Evolutionary conservation across 1,139 yeast genomes (phyloP).

Genomic region (Geotrichum klebahnii): DNA sequence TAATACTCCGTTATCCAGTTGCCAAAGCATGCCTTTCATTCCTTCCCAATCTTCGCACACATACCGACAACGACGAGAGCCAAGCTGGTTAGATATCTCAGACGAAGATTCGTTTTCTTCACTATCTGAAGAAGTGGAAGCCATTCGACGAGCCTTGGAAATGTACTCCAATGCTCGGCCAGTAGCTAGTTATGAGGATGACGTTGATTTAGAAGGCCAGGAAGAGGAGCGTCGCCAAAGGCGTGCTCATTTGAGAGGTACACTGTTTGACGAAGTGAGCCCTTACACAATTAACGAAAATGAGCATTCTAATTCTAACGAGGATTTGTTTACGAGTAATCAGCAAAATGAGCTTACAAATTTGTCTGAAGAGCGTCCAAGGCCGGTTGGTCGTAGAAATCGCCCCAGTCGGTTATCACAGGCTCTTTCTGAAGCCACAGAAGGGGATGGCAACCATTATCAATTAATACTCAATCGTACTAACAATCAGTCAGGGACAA

Average conservation of each 20-base stretch:
- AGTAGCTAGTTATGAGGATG: neutral
- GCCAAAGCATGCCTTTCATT: neutral
- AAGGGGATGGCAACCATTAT: constrained; percentile 4
- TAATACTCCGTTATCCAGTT: no score
- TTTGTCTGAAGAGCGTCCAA: neutral
- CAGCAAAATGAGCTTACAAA: no score
- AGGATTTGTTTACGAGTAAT: no score
- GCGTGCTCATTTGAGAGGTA: neutral
- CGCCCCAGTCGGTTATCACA: constrained; percentile 7
- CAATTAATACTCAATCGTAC: neutral
- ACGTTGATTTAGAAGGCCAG: neutral
- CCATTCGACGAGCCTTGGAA: constrained; percentile 10
- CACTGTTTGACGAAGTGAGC: neutral
- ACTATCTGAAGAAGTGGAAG: constrained; percentile 11
- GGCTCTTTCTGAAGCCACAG: neutral
- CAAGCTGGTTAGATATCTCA: neutral
- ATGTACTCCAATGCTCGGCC: constrained; percentile 11
- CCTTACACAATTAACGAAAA: no score
- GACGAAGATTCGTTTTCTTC: constrained; percentile 5
- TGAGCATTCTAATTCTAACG: no score
- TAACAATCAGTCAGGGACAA: neutral
- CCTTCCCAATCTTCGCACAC: neutral
- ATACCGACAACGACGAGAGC: constrained; percentile 1
- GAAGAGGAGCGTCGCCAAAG: constrained; percentile 9
- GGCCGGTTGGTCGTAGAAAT: neutral